phyloP scores from a whole-genome alignment of 768 basidiomycete species.

The Leucosporidium scottii region DNA sequence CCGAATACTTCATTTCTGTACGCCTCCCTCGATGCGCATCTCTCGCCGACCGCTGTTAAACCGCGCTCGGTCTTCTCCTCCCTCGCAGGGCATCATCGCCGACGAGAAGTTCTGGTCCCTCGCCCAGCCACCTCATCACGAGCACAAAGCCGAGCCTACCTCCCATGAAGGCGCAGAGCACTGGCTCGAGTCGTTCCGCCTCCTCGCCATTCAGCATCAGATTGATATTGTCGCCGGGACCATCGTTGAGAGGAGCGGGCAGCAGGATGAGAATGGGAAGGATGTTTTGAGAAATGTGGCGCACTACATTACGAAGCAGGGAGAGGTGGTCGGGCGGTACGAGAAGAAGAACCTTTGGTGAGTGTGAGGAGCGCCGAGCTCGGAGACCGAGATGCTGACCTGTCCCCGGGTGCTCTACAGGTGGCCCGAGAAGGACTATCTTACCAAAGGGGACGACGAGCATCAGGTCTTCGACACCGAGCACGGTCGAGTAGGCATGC shows the following conservation, averaged over 20 bases:
- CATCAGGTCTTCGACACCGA: conserved; percentile 35
- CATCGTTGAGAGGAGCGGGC: conserved; percentile 32
- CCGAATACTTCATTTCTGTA: conserved; percentile 25
- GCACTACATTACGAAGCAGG: conserved; percentile 30
- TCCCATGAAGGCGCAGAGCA: conserved; percentile 5
- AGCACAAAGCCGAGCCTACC: background rate
- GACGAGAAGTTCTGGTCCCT: conserved; percentile 16
- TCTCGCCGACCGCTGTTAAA: background rate
- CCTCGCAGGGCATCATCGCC: conserved; percentile 16
- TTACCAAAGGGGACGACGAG: conserved; percentile 18
- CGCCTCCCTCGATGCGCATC: background rate
- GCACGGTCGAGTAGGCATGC: conserved; percentile 25
- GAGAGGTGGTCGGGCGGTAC: conserved; percentile 27
- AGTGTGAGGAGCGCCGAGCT: background rate
- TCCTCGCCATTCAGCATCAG: conserved; percentile 25
- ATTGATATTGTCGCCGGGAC: conserved; percentile 36
- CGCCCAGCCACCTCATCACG: conserved; percentile 12
- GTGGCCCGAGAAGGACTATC: conserved; percentile 24
- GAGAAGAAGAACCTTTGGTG: conserved; percentile 7
- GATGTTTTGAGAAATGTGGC: conserved; percentile 30
- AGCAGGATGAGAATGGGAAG: conserved; percentile 2
- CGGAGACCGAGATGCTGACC: no score
- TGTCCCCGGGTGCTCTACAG: background rate
- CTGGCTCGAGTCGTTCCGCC: conserved; percentile 23
- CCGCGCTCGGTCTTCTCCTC: background rate